Evolutionary conservation across 805 yeast genomes (phyloP), one percentile per base, ranked within the genome.

Genomic region (Zygosaccharomyces lentus): DNA sequence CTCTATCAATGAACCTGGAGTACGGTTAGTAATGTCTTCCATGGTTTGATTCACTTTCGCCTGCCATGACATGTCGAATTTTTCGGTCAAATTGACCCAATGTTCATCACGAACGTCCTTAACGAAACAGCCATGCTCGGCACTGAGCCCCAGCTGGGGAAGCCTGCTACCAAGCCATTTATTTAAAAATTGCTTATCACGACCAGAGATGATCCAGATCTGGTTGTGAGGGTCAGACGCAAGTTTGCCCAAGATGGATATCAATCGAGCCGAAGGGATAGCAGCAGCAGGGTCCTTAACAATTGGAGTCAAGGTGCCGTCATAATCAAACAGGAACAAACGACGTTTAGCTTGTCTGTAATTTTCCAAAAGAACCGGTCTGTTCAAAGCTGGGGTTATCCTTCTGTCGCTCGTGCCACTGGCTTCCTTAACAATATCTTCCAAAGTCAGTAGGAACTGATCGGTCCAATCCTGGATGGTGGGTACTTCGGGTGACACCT

Each of bases 261-360:
- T 73, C 37, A 93, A 71, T 54, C 84, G 75, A 2, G 82, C 81
- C 0, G 96, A 81, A 2, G 99, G 99, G 34, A 93, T 85, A 0
- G 99, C 99, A 0, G 98, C 97, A n/a, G 91, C 88, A 1, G 99
- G 99, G 57, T 93, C 98, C 32, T 81, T 77, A 3, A 93, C 99
- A 60, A 93, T 93, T 10, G 98, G 98, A 0, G 99, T 88, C 55
- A 93, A 73, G 1, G 99, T 93, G 24, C 99, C 99, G 64, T 93
- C 99, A 64, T 93, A 93, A 68, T 93, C 99, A 68, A 93, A 90
- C 56, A 93, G 66, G 57, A 93, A 88, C 48, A 93, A 68, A 51
- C 98, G 76, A 56, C 84, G 76, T 27, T 77, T 51, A 0, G 96
- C 80, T 17, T 64, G 54, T 38, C 75, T 64, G 64, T 87, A 93